Percentiles rank a stretch among this genome's conserved stretches.
Evolutionary conservation across 441 rosid species (phyloP).

Genomic region (Pelargonium myrrhifolium): DNA sequence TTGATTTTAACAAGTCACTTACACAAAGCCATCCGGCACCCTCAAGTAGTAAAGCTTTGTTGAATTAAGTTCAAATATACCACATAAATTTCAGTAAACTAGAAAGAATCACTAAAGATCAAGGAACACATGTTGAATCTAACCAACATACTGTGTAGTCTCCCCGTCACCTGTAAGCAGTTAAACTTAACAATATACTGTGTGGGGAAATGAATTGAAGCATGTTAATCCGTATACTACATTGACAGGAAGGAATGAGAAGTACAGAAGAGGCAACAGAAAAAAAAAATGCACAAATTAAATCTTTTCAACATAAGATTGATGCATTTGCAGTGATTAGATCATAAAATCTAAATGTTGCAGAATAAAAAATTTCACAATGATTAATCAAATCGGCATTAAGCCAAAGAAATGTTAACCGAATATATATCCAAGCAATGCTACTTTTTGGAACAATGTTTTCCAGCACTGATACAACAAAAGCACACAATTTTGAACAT

Average conservation of each 20-base stretch:
- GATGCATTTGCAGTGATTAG: neutral
- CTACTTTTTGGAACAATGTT: neutral
- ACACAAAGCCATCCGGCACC: too few relatives aligned
- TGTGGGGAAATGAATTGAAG: neutral
- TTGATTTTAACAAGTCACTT: too few relatives aligned
- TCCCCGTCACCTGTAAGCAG: neutral
- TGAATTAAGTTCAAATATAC: too few relatives aligned
- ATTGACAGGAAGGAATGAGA: neutral
- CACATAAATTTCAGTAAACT: neutral
- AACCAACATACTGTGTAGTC: neutral
- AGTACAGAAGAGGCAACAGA: neutral
- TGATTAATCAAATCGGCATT: neutral
- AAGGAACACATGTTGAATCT: neutral
- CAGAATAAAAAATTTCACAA: neutral
- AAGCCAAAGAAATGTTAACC: neutral
- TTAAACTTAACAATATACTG: neutral
- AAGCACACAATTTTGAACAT: neutral
- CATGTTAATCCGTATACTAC: neutral
- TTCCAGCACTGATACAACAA: neutral
- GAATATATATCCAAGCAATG: neutral
- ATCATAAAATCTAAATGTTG: neutral
- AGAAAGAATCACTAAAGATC: neutral
- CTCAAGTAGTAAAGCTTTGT: too few relatives aligned
- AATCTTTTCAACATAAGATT: neutral
- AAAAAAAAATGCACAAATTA: neutral